Evolutionary conservation across 805 yeast genomes (phyloP).

Genomic region (Saturnispora mendoncae): DNA sequence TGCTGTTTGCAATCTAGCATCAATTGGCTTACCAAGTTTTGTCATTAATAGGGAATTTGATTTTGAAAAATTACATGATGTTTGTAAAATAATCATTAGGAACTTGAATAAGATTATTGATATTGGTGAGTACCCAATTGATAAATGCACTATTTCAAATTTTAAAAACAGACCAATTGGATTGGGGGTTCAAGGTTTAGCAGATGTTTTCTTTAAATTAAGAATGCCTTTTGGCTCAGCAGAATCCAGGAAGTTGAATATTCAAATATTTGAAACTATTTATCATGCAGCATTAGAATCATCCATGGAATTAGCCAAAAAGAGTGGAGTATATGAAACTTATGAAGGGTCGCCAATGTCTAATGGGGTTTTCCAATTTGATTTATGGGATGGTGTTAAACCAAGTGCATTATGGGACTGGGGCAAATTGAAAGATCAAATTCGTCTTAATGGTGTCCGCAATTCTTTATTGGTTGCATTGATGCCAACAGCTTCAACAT

Average conservation of each 20-base stretch:
- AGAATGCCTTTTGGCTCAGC: conserved; percentile 81
- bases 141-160: conserved; percentile 67
- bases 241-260: conserved; percentile 67
- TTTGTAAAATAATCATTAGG: conserved; percentile 66
- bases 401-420: conserved; percentile 87
- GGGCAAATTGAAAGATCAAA: conserved; percentile 55
- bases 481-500: conserved; percentile 98
- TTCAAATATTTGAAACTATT: conserved; percentile 87
- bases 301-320: conserved; percentile 69
- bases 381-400: conserved; percentile 72
- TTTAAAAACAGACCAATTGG: conserved; percentile 86
- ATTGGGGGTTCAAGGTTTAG: conserved; percentile 96
- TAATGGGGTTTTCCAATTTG: conserved; percentile 75
- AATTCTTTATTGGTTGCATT: conserved; percentile 88
- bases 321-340: conserved; percentile 60
- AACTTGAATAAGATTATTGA: conserved; percentile 82
- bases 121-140: conserved; percentile 75
- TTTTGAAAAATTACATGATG: conserved; percentile 64
- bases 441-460: conserved; percentile 61
- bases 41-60: conserved; percentile 47
- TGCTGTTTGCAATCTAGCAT: conserved; percentile 93
- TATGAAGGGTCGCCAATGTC: conserved; percentile 88
- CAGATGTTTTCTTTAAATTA: conserved; percentile 75
- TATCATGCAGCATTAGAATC: conserved; percentile 90
- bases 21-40: conserved; percentile 79